These are phyloP conservation scores for Zasmidium citrigriseum DNA, from an alignment of 2,329 filamentous ascomycete species.

Conservation along the genomic window DNA sequence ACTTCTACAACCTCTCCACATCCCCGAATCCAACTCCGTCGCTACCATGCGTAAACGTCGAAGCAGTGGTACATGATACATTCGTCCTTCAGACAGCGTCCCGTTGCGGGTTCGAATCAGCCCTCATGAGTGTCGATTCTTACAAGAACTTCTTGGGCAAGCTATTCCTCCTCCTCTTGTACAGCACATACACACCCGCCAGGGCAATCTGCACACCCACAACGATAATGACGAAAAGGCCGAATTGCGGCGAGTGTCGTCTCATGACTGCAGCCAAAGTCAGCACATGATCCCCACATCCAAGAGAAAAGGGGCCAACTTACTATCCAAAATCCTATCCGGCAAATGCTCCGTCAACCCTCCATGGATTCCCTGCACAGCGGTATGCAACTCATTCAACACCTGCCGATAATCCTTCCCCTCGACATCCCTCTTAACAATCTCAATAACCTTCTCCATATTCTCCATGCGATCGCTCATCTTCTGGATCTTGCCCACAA, in stretches of 20 bases:
- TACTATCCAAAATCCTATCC: slow-evolving; percentile 51
- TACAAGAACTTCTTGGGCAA: slow-evolving; percentile 92
- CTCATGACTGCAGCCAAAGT: slow-evolving; percentile 12
- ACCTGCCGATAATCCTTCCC: slow-evolving; percentile 59
- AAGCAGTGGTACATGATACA: too few relatives aligned
- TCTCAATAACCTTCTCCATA: slow-evolving; percentile 54
- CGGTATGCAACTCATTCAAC: slow-evolving; percentile 55
- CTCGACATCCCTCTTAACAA: slow-evolving; percentile 56
- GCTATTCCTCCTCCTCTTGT: slow-evolving; percentile 74
- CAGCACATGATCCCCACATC: slow-evolving; percentile 7
- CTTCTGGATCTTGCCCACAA: slow-evolving; percentile 21
- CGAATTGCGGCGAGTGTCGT: slow-evolving; percentile 56
- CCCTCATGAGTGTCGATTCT: slow-evolving; percentile 2
- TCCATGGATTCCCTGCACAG: slow-evolving; percentile 55
- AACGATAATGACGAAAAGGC: slow-evolving; percentile 68
- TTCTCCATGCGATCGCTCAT: slow-evolving; percentile 25
- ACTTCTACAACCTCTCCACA: background rate
- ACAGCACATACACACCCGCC: slow-evolving; percentile 68
- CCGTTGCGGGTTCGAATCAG: too few relatives aligned
- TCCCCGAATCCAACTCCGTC: background rate
- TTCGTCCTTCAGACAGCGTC: too few relatives aligned
- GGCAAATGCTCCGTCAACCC: slow-evolving; percentile 55
- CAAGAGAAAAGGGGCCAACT: slow-evolving; percentile 28
- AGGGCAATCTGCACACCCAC: slow-evolving; percentile 74
- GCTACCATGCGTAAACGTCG: too few relatives aligned